Evolutionary conservation across 2,329 filamentous ascomycete species (phyloP), one percentile per base, ranked within the genome.

Genomic region (Pseudonectria buxi): DNA sequence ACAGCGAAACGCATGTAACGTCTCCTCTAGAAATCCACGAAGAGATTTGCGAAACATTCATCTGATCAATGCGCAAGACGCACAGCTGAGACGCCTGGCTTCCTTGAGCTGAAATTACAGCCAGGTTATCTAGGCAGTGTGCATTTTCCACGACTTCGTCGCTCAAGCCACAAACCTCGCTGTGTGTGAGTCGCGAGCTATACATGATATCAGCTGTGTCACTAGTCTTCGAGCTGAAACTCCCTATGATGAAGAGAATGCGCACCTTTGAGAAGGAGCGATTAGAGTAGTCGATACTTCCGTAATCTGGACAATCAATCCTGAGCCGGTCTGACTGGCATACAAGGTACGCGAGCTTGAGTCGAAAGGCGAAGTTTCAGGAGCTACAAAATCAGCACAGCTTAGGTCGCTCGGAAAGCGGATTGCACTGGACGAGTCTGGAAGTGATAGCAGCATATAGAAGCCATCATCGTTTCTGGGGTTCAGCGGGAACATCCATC

Each of bases 241-340:
- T 14, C 7, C 11, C 11, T 14, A n/a, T 14, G 5, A 28, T 3
- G 24, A 11, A 2, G 9, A 7, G 16, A 9, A 32, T n/a, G 7
- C 61, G 47, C 58, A 68, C 68, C 57, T 62, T 39, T 58, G 54
- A 5, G 46, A 45, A 4, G 54, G 43, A 3, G 52, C 56, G 12
- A 65, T 44, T 28, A 74, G 46, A 7, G 65, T 67, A 3, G 72
- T 55, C 13, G 50, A 61, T 22, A 53, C 56, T 35, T 74, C 69
- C 1, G 77, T 80, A 4, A 80, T 61, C 47, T 82, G 78, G 3
- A 77, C 54, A 5, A 72, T 60, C 2, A 51, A 54, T 2, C 59
- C 57, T 3, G 58, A 52, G 5, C 56, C 47, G 10, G 60, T 48
- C 24, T 63, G 58, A 3, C 55, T 52, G 10, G 68, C 63, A 14